Evolutionary conservation across 352 stramenopile genomes (phyloP).

Genomic region (Vaucheria bursata): DNA sequence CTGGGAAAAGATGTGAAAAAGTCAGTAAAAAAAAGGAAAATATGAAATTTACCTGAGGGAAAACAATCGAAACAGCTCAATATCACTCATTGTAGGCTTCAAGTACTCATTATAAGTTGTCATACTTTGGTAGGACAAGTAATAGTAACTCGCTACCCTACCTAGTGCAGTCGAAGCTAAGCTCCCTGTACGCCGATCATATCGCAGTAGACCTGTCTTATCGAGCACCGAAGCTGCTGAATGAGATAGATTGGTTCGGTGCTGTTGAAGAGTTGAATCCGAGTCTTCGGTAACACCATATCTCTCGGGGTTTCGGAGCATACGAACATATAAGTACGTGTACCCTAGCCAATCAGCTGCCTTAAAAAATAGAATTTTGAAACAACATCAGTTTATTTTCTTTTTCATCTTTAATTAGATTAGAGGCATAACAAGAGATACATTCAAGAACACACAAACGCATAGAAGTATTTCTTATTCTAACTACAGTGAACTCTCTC

Average conservation of each 20-base stretch:
- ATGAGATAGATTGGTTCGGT: conserved; percentile 83
- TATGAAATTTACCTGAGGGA: conserved; percentile 4
- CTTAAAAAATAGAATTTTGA: too few relatives aligned
- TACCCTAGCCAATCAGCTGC: conserved; percentile 97
- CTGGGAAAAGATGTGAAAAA: too few relatives aligned
- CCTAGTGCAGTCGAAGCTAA: conserved; percentile 94
- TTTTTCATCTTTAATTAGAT: too few relatives aligned
- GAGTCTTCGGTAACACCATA: conserved; percentile 85
- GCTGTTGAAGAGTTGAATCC: conserved; percentile 83
- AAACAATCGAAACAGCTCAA: conserved; percentile 86
- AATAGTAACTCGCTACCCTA: conserved; percentile 96
- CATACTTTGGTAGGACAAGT: conserved; percentile 96
- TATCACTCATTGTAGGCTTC: conserved; percentile 98
- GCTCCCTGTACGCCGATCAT: conserved; percentile 85
- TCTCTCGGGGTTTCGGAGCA: conserved; percentile 90
- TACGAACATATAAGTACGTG: conserved; percentile 98
- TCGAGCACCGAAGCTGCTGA: conserved; percentile 88
- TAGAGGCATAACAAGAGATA: too few relatives aligned
- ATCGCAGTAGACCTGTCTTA: conserved; percentile 95
- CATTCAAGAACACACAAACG: too few relatives aligned
- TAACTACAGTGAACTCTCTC: too few relatives aligned
- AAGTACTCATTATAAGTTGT: conserved; percentile 95
- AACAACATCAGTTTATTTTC: too few relatives aligned
- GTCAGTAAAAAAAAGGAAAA: too few relatives aligned
- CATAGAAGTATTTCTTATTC: too few relatives aligned